Percentiles rank a stretch among this genome's conserved stretches.
phyloP scores from a whole-genome alignment of 768 basidiomycete genomes.

The Russula foetens region DNA sequence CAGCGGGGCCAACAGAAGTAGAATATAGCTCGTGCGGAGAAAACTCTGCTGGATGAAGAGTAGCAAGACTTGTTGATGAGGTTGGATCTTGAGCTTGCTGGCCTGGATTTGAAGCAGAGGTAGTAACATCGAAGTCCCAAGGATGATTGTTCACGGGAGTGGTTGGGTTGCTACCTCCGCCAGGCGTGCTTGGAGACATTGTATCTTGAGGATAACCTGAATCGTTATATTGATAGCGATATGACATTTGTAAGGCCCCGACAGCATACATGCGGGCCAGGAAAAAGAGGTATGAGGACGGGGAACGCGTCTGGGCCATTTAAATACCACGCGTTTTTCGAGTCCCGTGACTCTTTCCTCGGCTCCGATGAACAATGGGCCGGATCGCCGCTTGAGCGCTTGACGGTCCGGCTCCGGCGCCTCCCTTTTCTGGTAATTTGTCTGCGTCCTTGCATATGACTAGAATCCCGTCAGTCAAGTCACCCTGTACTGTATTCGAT shows the following conservation, averaged over 20 bases:
- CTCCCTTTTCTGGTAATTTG: constrained; percentile 3
- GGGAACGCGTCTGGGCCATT: constrained; percentile 1
- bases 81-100: constrained; percentile 13
- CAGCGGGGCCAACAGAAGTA: constrained; percentile 1
- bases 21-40: constrained; percentile 15
- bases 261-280: constrained; percentile 15
- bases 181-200: constrained; percentile 17
- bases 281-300: constrained; percentile 6
- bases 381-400: background rate
- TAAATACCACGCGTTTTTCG: constrained; percentile 9
- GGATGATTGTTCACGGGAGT: constrained; percentile 18
- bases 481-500: background rate
- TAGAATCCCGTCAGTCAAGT: background rate
- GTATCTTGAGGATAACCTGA: constrained; percentile 10
- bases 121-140: constrained; percentile 17
- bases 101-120: constrained; percentile 3
- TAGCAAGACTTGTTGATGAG: constrained; percentile 4
- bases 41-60: constrained; percentile 17
- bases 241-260: constrained; percentile 17
- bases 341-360: constrained; percentile 9
- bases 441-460: background rate
- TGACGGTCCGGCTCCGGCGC: background rate
- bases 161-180: constrained; percentile 17
- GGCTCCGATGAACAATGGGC: constrained; percentile 19
- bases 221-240: constrained; percentile 16